Conservation (phyloP, 495 filamentous ascomycete species). For the Aspergillus kassunensis region DNA sequence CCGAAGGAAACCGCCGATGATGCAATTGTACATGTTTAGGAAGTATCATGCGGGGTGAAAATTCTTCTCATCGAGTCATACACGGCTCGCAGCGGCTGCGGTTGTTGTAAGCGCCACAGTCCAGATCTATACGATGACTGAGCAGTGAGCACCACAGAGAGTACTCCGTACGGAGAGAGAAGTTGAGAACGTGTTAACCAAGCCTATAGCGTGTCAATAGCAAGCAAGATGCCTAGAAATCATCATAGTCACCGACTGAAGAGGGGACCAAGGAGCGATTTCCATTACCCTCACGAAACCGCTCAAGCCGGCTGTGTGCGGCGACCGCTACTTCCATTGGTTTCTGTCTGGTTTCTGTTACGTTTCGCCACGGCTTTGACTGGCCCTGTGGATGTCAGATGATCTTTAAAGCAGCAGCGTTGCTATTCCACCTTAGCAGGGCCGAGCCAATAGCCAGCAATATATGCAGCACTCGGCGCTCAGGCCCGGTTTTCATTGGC, state of each 20-base stretch:
- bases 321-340: slow-evolving; percentile 24
- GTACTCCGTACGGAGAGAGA: no score
- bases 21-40: slow-evolving; percentile 11
- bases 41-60: slow-evolving; percentile 4
- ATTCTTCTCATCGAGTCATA: slow-evolving; percentile 1
- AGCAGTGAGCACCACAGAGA: neutral
- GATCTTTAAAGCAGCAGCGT: slow-evolving; percentile 13
- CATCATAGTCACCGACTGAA: neutral
- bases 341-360: slow-evolving; percentile 32
- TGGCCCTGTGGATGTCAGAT: slow-evolving; percentile 28
- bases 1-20: slow-evolving; percentile 14
- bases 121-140: neutral
- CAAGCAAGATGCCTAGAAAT: neutral
- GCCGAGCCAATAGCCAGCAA: neutral
- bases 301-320: slow-evolving; percentile 2
- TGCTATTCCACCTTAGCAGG: slow-evolving; percentile 5
- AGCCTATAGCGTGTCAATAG: slow-evolving; percentile 7
- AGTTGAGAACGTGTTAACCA: no score
- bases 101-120: slow-evolving; percentile 3
- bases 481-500: neutral
- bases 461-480: neutral
- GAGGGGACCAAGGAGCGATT: slow-evolving; percentile 22
- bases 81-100: neutral
- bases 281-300: slow-evolving; percentile 37
- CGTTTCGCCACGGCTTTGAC: slow-evolving; percentile 26